Conservation (phyloP, 257 asterid genomes). For the Cordia subcordata region DNA sequence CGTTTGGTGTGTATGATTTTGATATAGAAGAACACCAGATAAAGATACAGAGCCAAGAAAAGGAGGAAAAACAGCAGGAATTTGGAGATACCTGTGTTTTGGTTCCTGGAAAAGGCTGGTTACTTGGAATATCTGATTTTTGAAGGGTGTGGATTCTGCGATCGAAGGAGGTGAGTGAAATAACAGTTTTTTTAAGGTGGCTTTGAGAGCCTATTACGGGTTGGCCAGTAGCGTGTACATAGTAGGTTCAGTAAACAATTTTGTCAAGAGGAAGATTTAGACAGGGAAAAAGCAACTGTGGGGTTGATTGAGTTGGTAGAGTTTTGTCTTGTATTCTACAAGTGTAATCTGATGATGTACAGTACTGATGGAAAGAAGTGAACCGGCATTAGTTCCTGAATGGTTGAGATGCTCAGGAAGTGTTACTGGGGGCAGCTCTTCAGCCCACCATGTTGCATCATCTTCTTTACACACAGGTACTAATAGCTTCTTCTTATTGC, state of each 20-base stretch:
- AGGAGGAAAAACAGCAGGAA: too few relatives aligned
- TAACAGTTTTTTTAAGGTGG: background rate
- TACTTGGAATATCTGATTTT: background rate
- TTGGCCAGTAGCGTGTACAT: too few relatives aligned
- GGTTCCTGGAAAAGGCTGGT: too few relatives aligned
- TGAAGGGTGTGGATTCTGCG: background rate
- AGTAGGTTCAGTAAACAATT: too few relatives aligned
- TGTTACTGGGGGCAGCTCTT: conserved; percentile 49
- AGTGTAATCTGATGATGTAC: conserved; percentile 46
- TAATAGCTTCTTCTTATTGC: background rate
- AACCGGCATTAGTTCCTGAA: conserved; percentile 70
- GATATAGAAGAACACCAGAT: background rate
- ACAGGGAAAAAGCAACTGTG: too few relatives aligned
- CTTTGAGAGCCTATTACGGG: background rate
- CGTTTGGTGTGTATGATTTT: background rate
- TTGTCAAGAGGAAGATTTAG: too few relatives aligned
- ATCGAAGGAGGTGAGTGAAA: background rate
- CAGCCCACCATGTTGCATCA: conserved; percentile 39
- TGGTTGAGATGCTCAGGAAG: conserved; percentile 79
- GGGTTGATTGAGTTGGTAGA: too few relatives aligned
- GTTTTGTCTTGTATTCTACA: too few relatives aligned
- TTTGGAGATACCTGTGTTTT: too few relatives aligned
- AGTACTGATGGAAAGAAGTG: conserved; percentile 77
- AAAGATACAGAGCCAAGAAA: too few relatives aligned
- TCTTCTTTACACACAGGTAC: conserved; percentile 25